Evolutionary conservation across 2,329 filamentous ascomycete genomes (phyloP).

Genomic region (Lecanicillium sp.): DNA sequence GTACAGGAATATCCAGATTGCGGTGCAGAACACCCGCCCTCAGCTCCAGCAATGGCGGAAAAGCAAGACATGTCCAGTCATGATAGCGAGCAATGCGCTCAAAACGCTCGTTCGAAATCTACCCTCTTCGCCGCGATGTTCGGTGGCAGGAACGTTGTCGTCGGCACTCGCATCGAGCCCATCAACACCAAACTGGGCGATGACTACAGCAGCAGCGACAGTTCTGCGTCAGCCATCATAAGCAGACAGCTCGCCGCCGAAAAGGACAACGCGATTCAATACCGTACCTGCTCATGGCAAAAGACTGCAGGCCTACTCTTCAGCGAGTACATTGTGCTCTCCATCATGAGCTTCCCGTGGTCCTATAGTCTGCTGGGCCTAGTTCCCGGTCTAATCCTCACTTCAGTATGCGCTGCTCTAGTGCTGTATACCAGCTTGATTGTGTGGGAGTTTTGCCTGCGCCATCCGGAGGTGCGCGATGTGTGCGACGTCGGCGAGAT

Average conservation of each 20-base stretch:
- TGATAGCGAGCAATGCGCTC: no score
- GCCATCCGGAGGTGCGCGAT: constrained; percentile 85
- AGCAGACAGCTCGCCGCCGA: constrained; percentile 68
- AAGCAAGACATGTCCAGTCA: no score
- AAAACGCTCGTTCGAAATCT: no score
- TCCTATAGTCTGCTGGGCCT: constrained; percentile 84
- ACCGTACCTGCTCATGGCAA: constrained; percentile 88
- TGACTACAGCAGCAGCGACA: constrained; percentile 35
- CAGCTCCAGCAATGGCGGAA: no score
- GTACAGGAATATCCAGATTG: no score
- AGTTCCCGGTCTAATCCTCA: constrained; percentile 77
- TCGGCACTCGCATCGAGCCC: constrained; percentile 46
- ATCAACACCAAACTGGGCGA: constrained; percentile 30
- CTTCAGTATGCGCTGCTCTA: constrained; percentile 65
- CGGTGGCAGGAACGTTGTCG: constrained; percentile 29
- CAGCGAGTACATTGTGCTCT: constrained; percentile 88
- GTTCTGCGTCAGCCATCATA: constrained; percentile 42
- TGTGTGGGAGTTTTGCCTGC: constrained; percentile 78
- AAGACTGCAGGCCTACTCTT: constrained; percentile 90
- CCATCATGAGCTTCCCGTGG: constrained; percentile 93
- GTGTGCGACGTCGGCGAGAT: constrained; percentile 95
- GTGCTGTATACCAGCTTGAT: constrained; percentile 68
- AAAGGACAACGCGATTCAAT: constrained; percentile 73
- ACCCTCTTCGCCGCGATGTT: constrained; percentile 28
- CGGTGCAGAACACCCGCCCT: no score